Evolutionary conservation across 202 grass and related monocot genomes (phyloP).

Genomic region (Zizania palustris): DNA sequence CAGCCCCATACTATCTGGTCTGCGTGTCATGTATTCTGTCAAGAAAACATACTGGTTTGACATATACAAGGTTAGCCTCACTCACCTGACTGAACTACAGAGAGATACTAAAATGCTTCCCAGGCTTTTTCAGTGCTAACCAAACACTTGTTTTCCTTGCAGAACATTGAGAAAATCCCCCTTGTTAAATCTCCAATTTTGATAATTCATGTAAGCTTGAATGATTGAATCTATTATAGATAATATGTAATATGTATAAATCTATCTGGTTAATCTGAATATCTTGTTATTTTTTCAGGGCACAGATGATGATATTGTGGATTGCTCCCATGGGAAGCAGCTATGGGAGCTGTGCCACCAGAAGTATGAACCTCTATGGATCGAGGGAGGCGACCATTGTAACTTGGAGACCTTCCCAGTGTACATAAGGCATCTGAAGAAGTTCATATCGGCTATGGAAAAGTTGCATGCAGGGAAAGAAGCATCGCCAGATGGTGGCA

Average conservation of each 20-base stretch:
- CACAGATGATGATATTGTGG: constrained; percentile 71
- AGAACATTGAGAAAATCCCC: constrained; percentile 90
- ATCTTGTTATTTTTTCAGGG: constrained; percentile 60
- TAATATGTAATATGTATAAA: not conserved
- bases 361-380: constrained; percentile 94
- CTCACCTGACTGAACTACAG: constrained; percentile 15
- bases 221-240: constrained; percentile 19
- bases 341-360: constrained; percentile 79
- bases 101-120: constrained; percentile 1
- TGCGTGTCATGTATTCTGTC: constrained; percentile 87
- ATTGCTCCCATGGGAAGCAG: constrained; percentile 80
- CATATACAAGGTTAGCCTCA: constrained; percentile 82
- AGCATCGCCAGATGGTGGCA: constrained; percentile 33
- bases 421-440: constrained; percentile 79
- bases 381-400: constrained; percentile 79
- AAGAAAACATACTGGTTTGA: constrained; percentile 97
- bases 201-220: constrained; percentile 85
- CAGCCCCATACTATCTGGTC: constrained; percentile 76
- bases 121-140: constrained; percentile 31
- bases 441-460: constrained; percentile 65
- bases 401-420: constrained; percentile 78
- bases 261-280: constrained; percentile 10
- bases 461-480: constrained; percentile 50
- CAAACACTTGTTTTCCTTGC: constrained; percentile 38
- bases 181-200: constrained; percentile 72